Evolutionary conservation across 371 early-diverging fungal species (phyloP), one percentile per base, ranked within the genome.

Genomic region (Nosema muscidifuracis): DNA sequence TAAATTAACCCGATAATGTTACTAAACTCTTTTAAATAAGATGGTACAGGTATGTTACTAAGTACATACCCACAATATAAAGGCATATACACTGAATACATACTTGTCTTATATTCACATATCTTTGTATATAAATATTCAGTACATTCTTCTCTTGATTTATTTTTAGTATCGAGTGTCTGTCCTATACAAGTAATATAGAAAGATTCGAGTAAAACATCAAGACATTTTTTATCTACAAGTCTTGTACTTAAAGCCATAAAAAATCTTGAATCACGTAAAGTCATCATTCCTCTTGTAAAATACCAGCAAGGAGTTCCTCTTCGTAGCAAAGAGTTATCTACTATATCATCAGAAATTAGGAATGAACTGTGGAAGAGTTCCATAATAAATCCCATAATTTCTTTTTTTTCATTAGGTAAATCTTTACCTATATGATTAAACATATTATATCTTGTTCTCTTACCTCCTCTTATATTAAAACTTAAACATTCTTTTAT

Each of bases 261-360:
- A 70, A 94, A 86, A 65, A 94, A 87, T 85, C 94, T 91, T 31
- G 90, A 85, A 78, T 94, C 95, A 81, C 94, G 93, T 85, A 94
- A 90, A 68, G 94, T 93, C 67, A 90, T 83, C 81, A 87, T 86
- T n/a, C 90, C 90, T 51, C 94, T 91, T 28, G 85, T 78, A 69
- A 87, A 86, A 86, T 92, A 93, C 93, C 93, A 94, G 81, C 94
- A 92, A 40, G 92, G 92, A 79, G 91, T 89, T 20, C 92, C 92
- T 80, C 95, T 90, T 64, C 95, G 89, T 20, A 92, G 92, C 71
- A 88, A 86, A 62, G 93, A 92, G 44, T 85, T 85, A 83, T 95
- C 95, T 94, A 94, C 95, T 79, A 94, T 90, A 81, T 95, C 95
- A 84, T 95, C 95, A 38, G 92, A 86, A 36, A 95, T 90, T 71